Evolutionary conservation across 2,329 filamentous ascomycete genomes (phyloP), one percentile per base, ranked within the genome.

Genomic region (Aspergillus sojae): DNA sequence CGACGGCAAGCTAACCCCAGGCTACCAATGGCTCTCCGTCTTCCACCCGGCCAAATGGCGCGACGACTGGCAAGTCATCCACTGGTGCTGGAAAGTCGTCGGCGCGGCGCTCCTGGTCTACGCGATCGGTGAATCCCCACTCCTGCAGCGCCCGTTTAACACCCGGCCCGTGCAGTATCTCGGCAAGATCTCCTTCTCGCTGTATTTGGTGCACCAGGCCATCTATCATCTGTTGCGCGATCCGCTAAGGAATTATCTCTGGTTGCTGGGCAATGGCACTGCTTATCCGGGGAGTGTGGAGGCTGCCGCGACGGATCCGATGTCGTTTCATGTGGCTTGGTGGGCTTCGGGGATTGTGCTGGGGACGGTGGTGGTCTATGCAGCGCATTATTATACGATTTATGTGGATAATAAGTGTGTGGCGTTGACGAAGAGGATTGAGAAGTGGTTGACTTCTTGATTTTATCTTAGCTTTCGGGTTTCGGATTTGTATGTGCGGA

Each of bases 101-200:
- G 70, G 70, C 4, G 57, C 70, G 0, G 63, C 64, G 10, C 36
- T 69, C 4, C 19, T 68, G 16, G 65, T 72, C 11, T 70, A 67
- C 28, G 68, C 65, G 19, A 66, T 72, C 23, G 62, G 65, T 45
- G 62, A 68, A 23, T 68, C 68, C 14, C 61, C 57, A 3, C n/a
- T 50, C 5, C 60, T 73, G 3, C 71, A 72, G 57, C 21, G 32
- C 12, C 68, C 68, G 11, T 60, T 73, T 41, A 66, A 59, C 5
- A 67, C 67, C 10, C 56, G 59, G 1, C 57, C 68, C 10, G 61
- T 70, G 16, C 72, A 72, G 55, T 75, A 74, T 54, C 62, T 76
- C 23, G 74, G 73, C 11, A 66, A 70, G 32, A 72, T 76, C 14
- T 74, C 71, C 2, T 76, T 74, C 57, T 70, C 74, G n/a, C 61